Percentiles rank a stretch among this genome's conserved stretches.
Evolutionary conservation across 352 stramenopile species (phyloP).

Genomic region (Pelagophyceae sp.): DNA sequence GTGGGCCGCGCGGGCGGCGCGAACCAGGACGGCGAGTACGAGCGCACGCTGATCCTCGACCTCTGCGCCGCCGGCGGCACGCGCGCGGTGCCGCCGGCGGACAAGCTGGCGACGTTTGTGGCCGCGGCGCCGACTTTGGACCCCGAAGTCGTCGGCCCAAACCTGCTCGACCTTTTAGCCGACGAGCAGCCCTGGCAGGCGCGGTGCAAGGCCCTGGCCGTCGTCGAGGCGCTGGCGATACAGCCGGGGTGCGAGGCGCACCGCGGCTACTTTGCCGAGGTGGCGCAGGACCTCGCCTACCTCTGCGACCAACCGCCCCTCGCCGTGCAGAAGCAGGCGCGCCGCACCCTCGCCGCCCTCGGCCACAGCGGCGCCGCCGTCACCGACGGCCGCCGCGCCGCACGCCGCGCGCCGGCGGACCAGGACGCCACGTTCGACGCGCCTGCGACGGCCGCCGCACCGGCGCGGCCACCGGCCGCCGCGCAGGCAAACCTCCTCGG

Average conservation of each 20-base stretch:
- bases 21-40: slow-evolving; percentile 60
- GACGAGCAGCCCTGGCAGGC: slow-evolving; percentile 69
- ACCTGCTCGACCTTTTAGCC: slow-evolving; percentile 80
- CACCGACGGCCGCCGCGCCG: neutral
- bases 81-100: slow-evolving; percentile 80
- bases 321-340: neutral
- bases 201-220: slow-evolving; percentile 81
- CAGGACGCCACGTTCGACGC: neutral
- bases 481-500: neutral
- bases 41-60: slow-evolving; percentile 78
- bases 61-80: slow-evolving; percentile 83
- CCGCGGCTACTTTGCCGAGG: slow-evolving; percentile 68
- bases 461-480: no score
- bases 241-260: slow-evolving; percentile 66
- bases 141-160: slow-evolving; percentile 80
- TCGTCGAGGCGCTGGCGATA: slow-evolving; percentile 75
- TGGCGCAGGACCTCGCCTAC: slow-evolving; percentile 41
- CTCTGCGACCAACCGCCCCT: neutral
- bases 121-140: slow-evolving; percentile 76
- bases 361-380: neutral
- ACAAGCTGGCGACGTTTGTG: slow-evolving; percentile 83
- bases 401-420: neutral
- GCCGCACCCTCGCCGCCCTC: neutral
- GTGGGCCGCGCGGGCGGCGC: slow-evolving; percentile 5
- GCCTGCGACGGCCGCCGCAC: neutral